Evolutionary conservation across 2,329 filamentous ascomycete genomes (phyloP).

Genomic region (Fusarium ramigenum): DNA sequence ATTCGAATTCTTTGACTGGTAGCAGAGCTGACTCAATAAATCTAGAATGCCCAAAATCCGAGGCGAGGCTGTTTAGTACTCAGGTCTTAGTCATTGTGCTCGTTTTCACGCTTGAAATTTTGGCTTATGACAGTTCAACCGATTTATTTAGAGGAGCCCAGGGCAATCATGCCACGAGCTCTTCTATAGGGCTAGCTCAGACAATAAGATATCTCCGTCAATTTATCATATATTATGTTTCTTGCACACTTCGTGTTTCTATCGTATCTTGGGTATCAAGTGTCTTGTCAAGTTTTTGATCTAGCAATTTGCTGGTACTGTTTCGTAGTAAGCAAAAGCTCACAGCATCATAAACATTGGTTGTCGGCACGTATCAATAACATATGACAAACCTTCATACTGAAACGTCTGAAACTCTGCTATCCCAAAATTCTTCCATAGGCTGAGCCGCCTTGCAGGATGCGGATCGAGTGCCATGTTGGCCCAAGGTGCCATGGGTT

Average conservation of each 20-base stretch:
- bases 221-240: background rate
- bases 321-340: background rate
- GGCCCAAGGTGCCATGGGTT: constrained; percentile 1
- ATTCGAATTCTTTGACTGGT: background rate
- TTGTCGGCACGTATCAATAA: constrained; percentile 11
- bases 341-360: constrained; percentile 31
- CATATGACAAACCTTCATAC: constrained; percentile 1
- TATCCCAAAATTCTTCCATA: background rate
- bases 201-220: background rate
- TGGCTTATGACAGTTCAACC: background rate
- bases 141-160: background rate
- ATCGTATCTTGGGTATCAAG: accelerated
- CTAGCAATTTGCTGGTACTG: background rate
- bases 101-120: background rate
- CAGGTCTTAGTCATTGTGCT: background rate
- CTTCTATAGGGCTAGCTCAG: background rate
- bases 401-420: background rate
- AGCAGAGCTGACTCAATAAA: background rate
- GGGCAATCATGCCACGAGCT: background rate
- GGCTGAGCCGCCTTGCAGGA: background rate
- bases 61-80: background rate
- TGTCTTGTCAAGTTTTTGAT: background rate
- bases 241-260: background rate
- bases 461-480: background rate
- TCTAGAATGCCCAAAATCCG: background rate